Evolutionary conservation across 768 basidiomycete genomes (phyloP).

Genomic region (Hemileccinum impolitum): DNA sequence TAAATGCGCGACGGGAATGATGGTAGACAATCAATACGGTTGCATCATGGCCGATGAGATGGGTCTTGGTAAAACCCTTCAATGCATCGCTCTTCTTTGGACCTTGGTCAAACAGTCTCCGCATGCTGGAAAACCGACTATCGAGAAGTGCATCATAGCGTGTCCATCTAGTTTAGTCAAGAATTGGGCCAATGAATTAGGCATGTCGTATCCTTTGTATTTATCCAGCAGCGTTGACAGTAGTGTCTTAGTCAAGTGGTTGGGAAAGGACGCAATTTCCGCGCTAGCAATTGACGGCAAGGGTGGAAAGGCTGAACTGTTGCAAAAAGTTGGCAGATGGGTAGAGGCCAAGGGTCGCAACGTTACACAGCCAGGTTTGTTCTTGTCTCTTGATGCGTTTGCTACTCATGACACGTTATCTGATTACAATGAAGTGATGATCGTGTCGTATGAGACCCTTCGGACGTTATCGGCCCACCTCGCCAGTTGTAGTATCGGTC

Average conservation of each 20-base stretch:
- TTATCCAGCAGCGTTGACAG: not conserved
- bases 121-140: constrained; percentile 75
- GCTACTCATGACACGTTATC: not conserved
- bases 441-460: constrained; percentile 96
- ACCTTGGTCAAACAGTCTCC: constrained; percentile 95
- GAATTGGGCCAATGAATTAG: constrained; percentile 98
- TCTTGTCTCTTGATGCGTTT: not conserved
- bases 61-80: constrained; percentile 96
- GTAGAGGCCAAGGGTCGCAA: constrained; percentile 84
- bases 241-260: constrained; percentile 77
- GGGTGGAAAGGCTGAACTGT: constrained; percentile 76
- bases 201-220: constrained; percentile 41
- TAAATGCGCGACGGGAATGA: constrained; percentile 89
- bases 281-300: constrained; percentile 91
- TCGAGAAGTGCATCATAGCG: constrained; percentile 96
- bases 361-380: constrained; percentile 83
- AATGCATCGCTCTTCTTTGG: constrained; percentile 95
- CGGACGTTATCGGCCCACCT: constrained; percentile 76
- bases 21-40: constrained; percentile 85
- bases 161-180: constrained; percentile 96
- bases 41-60: constrained; percentile 99
- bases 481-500: constrained; percentile 76
- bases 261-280: constrained; percentile 80
- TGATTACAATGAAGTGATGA: constrained; percentile 69
- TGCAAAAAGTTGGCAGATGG: constrained; percentile 84